These are phyloP conservation scores for Aspergillus proliferans DNA, from an alignment of 2,329 filamentous ascomycete genomes.

Conservation along the genomic window DNA sequence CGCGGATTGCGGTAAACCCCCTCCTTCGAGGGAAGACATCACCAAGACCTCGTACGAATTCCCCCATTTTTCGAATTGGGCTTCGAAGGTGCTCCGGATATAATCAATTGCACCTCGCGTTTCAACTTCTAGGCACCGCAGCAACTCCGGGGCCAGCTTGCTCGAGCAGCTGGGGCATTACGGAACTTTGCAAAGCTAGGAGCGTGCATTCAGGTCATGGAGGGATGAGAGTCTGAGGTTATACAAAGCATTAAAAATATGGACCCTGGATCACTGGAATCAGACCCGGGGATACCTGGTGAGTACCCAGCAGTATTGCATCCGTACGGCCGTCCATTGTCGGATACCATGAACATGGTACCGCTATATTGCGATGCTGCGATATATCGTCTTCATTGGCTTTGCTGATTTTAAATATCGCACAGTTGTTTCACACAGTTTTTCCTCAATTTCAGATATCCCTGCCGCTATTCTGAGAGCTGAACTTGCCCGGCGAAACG, in stretches of 20 bases:
- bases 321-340: not conserved
- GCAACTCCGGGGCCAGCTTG: not conserved
- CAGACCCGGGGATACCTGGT: conserved; percentile 5
- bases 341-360: not conserved
- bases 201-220: conserved; percentile 9
- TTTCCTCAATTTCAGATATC: conserved; percentile 22
- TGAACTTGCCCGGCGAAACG: conserved; percentile 25
- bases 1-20: too few species aligned
- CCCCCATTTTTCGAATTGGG: too few species aligned
- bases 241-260: conserved; percentile 4
- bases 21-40: too few species aligned
- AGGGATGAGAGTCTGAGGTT: not conserved
- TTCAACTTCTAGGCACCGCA: too few species aligned
- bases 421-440: conserved; percentile 15
- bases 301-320: not conserved
- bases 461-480: conserved; percentile 28
- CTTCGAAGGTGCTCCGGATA: too few species aligned
- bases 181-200: not conserved
- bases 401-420: not conserved
- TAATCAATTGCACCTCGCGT: too few species aligned
- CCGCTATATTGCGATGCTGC: not conserved
- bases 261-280: conserved; percentile 3
- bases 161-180: not conserved
- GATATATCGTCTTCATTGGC: not conserved
- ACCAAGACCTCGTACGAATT: too few species aligned